Evolutionary conservation across 225 moss, liverwort and hornwort genomes (phyloP).

Genomic region (Asterella californica): DNA sequence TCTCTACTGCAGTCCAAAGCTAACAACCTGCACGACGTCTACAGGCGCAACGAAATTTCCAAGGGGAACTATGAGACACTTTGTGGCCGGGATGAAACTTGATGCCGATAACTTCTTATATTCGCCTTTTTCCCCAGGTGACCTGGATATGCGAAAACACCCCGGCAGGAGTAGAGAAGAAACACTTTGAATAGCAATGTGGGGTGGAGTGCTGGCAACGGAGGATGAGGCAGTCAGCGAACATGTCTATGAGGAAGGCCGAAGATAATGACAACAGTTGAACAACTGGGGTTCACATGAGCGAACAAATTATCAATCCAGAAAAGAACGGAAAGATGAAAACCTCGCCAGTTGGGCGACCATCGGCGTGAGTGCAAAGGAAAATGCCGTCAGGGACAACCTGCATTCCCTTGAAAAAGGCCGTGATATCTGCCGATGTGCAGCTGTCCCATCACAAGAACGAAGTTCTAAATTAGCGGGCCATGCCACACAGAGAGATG

Average conservation of each 20-base stretch:
- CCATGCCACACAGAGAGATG: not conserved
- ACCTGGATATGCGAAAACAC: not conserved
- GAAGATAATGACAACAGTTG: not conserved
- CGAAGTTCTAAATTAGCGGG: conserved; percentile 1
- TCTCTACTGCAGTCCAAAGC: no score
- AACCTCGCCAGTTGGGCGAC: conserved; percentile 99
- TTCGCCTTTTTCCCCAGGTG: not conserved
- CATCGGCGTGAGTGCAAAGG: conserved; percentile 97
- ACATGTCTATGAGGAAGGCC: not conserved
- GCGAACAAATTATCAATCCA: not conserved
- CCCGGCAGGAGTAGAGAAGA: not conserved
- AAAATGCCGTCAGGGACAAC: conserved; percentile 98
- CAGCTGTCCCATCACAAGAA: conserved; percentile 56
- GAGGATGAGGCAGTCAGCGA: not conserved
- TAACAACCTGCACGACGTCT: no score
- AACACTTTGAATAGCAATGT: not conserved
- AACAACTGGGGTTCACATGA: not conserved
- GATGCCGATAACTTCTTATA: not conserved
- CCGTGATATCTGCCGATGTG: conserved; percentile 97
- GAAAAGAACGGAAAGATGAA: not conserved
- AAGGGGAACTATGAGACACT: not conserved
- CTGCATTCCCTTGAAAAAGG: conserved; percentile 99
- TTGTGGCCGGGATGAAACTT: not conserved
- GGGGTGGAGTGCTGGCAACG: not conserved
- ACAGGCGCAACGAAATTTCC: no score